Evolutionary conservation across 306 rosid species (phyloP), one percentile per base, ranked within the genome.

Genomic region (Prunus fruticosa): DNA sequence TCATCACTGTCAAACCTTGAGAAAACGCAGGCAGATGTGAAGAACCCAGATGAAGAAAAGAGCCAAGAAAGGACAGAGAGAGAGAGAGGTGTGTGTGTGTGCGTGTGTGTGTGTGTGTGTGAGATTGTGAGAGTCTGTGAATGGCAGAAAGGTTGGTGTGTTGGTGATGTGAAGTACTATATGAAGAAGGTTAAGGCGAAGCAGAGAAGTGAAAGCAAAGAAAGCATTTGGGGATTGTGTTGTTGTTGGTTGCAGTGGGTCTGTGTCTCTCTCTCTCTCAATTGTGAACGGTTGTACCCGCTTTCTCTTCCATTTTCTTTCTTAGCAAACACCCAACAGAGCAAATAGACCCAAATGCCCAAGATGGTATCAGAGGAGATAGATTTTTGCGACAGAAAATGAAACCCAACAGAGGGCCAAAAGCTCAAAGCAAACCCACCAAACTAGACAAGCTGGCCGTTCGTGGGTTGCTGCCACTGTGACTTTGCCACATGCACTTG

Each of bases 201-300:
- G 82, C 49, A 75, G 78, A 79, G 86, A 49, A 83, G 86, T 83
- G 81, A 68, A 76, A 73, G 79, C 73, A 61, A 67, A 73, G 78
- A 43, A 82, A 70, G 54, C 10, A 27, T 23, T 30, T 52, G 28
- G 54, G 62, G 30, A 18, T 27, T 32, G 62, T 56, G 62, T 11
- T 23, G 22, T 22, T 6, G 62, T 6, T 64, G 68, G 20, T 56
- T n/a, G 20, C 9, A 20, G 58, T 53, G 30, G 63, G 11, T 5
- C 7, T 22, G 63, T 11, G 23, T 54, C 28, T 27, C 28, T 27
- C 63, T n/a, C 23, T 53, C 47, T 27, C 72, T 51, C 71, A 73
- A n/a, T 23, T 61, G 58, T 23, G 46, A 46, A 61, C 69, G 67
- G 76, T 20, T 38, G 77, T 41, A 43, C 77, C 56, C 43, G 47